Base-by-base conservation (phyloP, 257 asterid genomes). In the Mitragyna speciosa region DNA sequence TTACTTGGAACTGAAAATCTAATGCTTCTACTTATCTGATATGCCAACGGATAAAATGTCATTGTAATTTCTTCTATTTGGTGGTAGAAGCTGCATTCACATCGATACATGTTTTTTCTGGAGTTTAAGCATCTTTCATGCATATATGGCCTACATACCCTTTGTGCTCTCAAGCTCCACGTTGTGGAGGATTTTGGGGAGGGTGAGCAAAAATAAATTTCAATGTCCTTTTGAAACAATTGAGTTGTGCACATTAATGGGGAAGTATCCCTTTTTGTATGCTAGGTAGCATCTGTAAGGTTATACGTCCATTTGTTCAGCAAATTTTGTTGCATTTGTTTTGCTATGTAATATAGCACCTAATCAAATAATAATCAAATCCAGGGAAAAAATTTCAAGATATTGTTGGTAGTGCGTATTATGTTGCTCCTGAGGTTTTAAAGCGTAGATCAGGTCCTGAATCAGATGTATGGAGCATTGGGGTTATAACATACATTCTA, bases 391-490 rank as follows among this genome's bases (percentile, higher is more conserved):
- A 83, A 82, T 96, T 96, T 83, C 93, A 87, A 81, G 99, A 96
- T 84, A 96, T 96, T 75, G 99, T 96, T 82, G 99, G 99, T 24
- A 96, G 99, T 90, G 99, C 99, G 65, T 94, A 96, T 84, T 96
- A 96, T 84, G 99, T 96, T 43, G 99, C 99, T 80, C 99, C 99
- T 0, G 99, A 96, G 91, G 99, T 96, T 76, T 83, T 96, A 86
- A 92, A 89, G 83, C 97, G 99, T 52, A 90, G 88, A 84, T 96
- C 99, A 12, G 99, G 99, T 52, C 98, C 99, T 65, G 98, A 94
- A 86, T 96, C 99, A n/a, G 99, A 96, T 88, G 99, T 88, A 11
- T 96, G 99, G 99, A 96, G 99, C 85, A 96, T 96, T 65, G 99
- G 99, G 68, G 99, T 96, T 7, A 96, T 96, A 49, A 96, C 99